These are phyloP conservation scores for Phenoliferia sp. DNA, from an alignment of 1,284 basidiomycete genomes.

Conservation along the genomic window DNA sequence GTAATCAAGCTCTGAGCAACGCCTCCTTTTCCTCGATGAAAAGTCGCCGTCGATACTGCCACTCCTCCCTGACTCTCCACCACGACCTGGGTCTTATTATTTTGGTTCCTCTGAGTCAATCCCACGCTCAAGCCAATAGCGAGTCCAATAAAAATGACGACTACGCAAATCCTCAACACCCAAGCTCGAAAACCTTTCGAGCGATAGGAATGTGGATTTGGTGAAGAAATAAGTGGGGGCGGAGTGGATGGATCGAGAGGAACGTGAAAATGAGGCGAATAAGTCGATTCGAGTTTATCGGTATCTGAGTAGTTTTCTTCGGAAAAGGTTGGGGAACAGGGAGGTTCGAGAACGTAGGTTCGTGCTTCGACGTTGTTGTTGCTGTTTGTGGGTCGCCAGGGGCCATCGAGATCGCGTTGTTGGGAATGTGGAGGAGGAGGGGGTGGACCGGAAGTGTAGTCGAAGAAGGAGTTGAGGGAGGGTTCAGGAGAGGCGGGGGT, in stretches of 20 bases:
- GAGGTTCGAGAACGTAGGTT: too few species aligned
- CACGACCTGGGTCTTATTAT: not conserved
- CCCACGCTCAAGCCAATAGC: not conserved
- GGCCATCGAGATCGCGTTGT: not conserved
- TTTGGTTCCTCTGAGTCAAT: not conserved
- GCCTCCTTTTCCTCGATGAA: too few species aligned
- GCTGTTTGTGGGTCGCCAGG: not conserved
- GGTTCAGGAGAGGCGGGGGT: slow-evolving; percentile 1
- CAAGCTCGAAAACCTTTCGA: not conserved
- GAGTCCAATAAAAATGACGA: not conserved
- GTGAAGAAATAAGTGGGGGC: too few species aligned
- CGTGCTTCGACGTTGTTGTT: too few species aligned
- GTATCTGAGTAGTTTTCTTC: too few species aligned
- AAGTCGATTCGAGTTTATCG: too few species aligned
- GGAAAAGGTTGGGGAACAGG: too few species aligned
- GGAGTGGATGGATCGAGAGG: too few species aligned
- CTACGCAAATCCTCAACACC: not conserved
- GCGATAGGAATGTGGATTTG: not conserved
- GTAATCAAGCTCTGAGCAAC: too few species aligned
- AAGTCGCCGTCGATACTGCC: not conserved
- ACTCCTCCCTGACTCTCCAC: not conserved
- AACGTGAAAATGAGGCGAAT: too few species aligned
- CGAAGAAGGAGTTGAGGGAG: not conserved
- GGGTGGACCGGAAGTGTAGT: not conserved
- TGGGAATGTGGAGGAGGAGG: not conserved